Conservation (phyloP, 352 stramenopile genomes). For the Aphanomyces euteiches region DNA sequence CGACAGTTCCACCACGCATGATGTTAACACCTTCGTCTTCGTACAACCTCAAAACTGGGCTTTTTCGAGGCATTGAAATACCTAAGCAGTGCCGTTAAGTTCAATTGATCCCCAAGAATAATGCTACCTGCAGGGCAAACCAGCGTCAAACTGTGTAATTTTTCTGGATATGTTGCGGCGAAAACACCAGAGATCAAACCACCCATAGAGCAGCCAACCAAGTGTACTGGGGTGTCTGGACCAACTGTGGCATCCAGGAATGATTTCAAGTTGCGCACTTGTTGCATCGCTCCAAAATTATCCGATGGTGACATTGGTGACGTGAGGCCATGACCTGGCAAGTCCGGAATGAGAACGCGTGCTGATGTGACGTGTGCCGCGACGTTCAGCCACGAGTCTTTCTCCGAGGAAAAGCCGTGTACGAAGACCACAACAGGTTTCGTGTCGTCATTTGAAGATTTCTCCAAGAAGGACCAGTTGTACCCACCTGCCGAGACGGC, state of each 20-base stretch:
- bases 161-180: constrained; percentile 55
- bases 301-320: constrained; percentile 30
- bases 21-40: constrained; percentile 64
- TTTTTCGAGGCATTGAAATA: constrained; percentile 62
- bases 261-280: constrained; percentile 50
- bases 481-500: constrained; percentile 21
- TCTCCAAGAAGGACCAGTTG: constrained; percentile 25
- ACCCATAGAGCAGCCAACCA: constrained; percentile 73
- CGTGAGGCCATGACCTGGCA: constrained; percentile 60
- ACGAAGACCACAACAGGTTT: constrained; percentile 52
- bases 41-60: constrained; percentile 46
- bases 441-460: constrained; percentile 33
- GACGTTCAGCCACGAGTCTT: constrained; percentile 67
- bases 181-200: constrained; percentile 69
- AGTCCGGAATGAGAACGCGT: constrained; percentile 58
- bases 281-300: constrained; percentile 49
- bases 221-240: constrained; percentile 53
- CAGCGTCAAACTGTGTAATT: constrained; percentile 63
- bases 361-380: constrained; percentile 50
- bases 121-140: constrained; percentile 51
- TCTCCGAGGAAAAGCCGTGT: constrained; percentile 68
- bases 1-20: constrained; percentile 51
- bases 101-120: no score
- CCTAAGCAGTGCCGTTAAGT: constrained; percentile 15
- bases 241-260: constrained; percentile 61